A percentile compares a stretch with the other conserved stretches of the same genome.
Conservation (phyloP, 2,329 filamentous ascomycete species). For the Neoarthrinium moseri region DNA sequence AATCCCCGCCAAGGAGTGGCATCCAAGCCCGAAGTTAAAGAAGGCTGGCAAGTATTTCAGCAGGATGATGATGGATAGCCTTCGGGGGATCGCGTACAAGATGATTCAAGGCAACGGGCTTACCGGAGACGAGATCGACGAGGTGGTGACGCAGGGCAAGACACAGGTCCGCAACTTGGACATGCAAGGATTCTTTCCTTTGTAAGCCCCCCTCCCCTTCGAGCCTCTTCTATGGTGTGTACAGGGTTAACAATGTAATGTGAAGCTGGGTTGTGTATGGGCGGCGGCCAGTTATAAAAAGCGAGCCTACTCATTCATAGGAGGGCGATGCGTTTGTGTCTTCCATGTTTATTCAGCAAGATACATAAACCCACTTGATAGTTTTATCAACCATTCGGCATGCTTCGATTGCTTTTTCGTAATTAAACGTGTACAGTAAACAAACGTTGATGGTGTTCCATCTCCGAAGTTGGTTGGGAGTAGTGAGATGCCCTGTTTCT, state of each 20-base stretch:
- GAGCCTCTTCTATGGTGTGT: not conserved
- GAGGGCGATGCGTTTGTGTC: no score
- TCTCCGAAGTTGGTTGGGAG: no score
- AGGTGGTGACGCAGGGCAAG: slow-evolving; percentile 69
- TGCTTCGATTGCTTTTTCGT: no score
- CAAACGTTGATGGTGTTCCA: no score
- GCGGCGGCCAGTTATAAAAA: slow-evolving; percentile 1
- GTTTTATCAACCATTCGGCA: no score
- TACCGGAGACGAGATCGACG: slow-evolving; percentile 71
- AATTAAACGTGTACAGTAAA: no score
- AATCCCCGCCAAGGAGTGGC: not conserved
- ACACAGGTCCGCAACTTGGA: not conserved
- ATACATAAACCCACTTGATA: no score
- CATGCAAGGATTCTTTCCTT: not conserved
- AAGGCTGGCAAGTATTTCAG: not conserved
- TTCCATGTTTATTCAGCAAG: no score
- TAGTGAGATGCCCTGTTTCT: no score
- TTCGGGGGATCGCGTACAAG: slow-evolving; percentile 72
- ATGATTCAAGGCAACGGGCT: slow-evolving; percentile 71
- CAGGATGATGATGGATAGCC: slow-evolving; percentile 45
- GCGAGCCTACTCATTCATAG: no score
- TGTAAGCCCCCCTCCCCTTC: not conserved
- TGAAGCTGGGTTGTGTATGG: slow-evolving; percentile 17
- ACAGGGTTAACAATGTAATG: slow-evolving; percentile 21
- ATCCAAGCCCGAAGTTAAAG: not conserved